Evolutionary conservation across 2,329 filamentous ascomycete species (phyloP), one percentile per base, ranked within the genome.

Genomic region (Fusarium clavum): DNA sequence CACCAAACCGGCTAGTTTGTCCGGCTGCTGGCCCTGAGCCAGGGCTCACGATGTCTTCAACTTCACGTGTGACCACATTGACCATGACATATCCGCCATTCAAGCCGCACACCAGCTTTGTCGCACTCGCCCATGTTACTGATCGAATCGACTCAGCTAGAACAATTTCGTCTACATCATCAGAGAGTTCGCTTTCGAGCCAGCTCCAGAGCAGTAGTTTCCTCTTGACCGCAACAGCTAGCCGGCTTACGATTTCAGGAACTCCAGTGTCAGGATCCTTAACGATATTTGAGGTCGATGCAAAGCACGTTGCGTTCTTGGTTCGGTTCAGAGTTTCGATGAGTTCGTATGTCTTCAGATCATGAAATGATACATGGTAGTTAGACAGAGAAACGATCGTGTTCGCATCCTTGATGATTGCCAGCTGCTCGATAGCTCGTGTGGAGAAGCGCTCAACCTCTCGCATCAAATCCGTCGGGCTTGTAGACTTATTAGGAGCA

Each of bases 361-460:
- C 94, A 82, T 99, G 91, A 34, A 98, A 89, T 24, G 92, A 96
- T 71, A 99, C 89, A 80, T 94, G 89, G 74, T 92, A 93, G 80
- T 97, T 97, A 70, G 94, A 97, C 57, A 99, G 85, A 18, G 94
- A 97, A 62, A 99, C 89, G 47, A 99, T 88, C 22, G 94, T 91
- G 79, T 93, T 96, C 58, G 94, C 94, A 81, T 98, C 96, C 77
- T 98, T 98, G 77, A 99, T 94, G 63, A 97, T 91, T 61, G 94
- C 95, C 18, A 99, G 89, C 84, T 99, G 95, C 76, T 98, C 94
- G 70, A 99, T 91, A 57, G 94, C 91, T 66, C 94, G 90, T 34
- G 92, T 89, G 12, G 95, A 96, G 85, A 99, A 99, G 82, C 93
- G 96, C 73, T 99, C 96, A 55, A 97, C 87, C 79, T 98, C 97